Conservation (phyloP, 768 basidiomycete species). For the Lentinula lateritia region DNA sequence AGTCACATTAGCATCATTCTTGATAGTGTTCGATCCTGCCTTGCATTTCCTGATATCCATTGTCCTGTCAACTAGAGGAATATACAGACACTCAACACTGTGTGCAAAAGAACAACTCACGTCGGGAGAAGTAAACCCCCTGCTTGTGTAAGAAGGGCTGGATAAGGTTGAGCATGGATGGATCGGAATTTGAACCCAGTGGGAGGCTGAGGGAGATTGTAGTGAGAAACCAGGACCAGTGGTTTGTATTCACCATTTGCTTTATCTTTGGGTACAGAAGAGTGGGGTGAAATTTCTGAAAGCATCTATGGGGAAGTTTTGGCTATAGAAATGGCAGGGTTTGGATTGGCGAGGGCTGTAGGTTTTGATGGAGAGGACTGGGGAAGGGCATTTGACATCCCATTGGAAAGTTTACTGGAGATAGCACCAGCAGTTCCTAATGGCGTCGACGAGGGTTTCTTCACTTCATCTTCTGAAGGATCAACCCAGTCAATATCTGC, state of each 20-base stretch:
- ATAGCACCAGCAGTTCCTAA: neutral
- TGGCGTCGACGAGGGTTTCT: conserved; percentile 11
- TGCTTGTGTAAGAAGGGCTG: no score
- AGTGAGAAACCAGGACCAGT: conserved; percentile 16
- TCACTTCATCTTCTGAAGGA: neutral
- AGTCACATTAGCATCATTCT: no score
- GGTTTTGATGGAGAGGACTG: conserved; percentile 27
- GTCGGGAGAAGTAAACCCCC: no score
- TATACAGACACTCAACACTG: no score
- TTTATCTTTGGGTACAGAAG: neutral
- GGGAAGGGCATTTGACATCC: conserved; percentile 12
- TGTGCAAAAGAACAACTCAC: no score
- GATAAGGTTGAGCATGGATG: no score
- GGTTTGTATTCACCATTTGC: neutral
- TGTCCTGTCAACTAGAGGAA: no score
- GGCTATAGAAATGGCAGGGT: conserved; percentile 13
- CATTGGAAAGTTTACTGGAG: neutral
- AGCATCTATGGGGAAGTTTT: conserved; percentile 13
- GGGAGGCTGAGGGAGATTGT: conserved; percentile 57
- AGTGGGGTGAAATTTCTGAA: neutral
- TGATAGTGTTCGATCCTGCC: no score
- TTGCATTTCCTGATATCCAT: no score
- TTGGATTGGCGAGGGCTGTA: conserved; percentile 22
- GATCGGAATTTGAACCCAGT: conserved; percentile 67
- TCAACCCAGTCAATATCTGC: conserved; percentile 71